These are phyloP conservation scores for Saturnispora gosingensis DNA, from an alignment of 805 yeast genomes.

Conservation along the genomic window DNA sequence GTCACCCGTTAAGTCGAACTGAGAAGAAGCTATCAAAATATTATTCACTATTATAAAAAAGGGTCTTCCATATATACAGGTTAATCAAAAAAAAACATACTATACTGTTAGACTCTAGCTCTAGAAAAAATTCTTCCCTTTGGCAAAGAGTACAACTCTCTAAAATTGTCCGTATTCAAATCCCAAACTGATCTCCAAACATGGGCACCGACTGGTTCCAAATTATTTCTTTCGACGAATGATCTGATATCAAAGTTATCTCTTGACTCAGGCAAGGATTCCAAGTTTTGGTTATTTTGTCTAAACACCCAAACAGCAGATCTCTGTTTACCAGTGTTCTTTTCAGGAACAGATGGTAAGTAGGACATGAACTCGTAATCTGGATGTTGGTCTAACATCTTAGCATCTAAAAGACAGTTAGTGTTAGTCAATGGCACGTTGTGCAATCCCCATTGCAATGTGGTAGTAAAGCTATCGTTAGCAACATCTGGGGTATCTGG, in stretches of 20 bases:
- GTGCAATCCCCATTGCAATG: conserved; percentile 67
- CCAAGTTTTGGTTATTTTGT: conserved; percentile 35
- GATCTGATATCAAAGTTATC: conserved; percentile 62
- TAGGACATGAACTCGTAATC: conserved; percentile 48
- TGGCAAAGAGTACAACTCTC: conserved; percentile 65
- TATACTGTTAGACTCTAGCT: conserved; percentile 32
- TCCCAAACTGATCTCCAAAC: conserved; percentile 86
- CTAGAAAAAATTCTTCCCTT: conserved; percentile 67
- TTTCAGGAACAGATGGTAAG: conserved; percentile 81
- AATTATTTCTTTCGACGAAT: conserved; percentile 45
- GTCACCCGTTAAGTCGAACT: neutral
- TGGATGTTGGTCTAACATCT: conserved; percentile 27
- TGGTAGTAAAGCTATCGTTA: conserved; percentile 59
- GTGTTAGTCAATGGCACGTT: conserved; percentile 54
- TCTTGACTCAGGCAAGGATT: conserved; percentile 24
- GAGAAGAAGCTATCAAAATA: neutral
- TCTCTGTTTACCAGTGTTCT: conserved; percentile 76
- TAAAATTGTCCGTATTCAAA: conserved; percentile 54
- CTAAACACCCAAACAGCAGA: conserved; percentile 85
- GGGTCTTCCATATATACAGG: conserved; percentile 1
- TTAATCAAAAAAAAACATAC: neutral
- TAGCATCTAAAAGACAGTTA: conserved; percentile 46
- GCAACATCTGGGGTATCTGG: conserved; percentile 83
- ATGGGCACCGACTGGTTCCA: conserved; percentile 85
- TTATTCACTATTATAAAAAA: neutral